phyloP scores from a whole-genome alignment of 495 filamentous ascomycete species.

The Talaromyces thailandensis region DNA sequence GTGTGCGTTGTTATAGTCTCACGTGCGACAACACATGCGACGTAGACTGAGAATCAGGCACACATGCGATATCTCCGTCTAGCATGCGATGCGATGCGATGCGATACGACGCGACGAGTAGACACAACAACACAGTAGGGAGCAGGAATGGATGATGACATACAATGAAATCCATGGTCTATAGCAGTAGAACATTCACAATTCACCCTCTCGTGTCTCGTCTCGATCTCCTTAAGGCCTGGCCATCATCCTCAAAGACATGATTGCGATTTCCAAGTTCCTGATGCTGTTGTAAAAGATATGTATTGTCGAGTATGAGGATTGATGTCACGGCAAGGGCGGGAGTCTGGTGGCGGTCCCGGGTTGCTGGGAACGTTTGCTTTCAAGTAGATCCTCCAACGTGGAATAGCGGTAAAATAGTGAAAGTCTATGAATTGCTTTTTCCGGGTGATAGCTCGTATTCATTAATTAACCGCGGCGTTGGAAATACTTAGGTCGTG shows the following conservation, averaged over 20 bases:
- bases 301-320: neutral
- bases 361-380: neutral
- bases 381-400: neutral
- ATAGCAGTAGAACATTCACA: slow-evolving; percentile 7
- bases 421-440: neutral
- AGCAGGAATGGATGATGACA: slow-evolving; percentile 12
- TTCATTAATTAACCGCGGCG: neutral
- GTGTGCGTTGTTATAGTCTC: neutral
- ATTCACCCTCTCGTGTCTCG: slow-evolving; percentile 14
- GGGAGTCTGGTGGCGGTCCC: neutral
- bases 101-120: neutral
- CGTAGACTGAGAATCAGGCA: neutral
- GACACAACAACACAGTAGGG: neutral
- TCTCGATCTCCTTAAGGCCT: neutral
- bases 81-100: neutral
- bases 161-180: slow-evolving; percentile 42
- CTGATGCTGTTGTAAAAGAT: neutral
- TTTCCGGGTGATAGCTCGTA: neutral
- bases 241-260: neutral
- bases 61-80: too few species aligned
- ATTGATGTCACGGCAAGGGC: neutral
- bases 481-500: neutral
- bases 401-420: neutral
- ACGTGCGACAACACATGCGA: neutral
- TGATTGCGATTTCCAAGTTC: neutral